These are phyloP conservation scores for Ophiosphaerella narmari DNA, from an alignment of 2,329 filamentous ascomycete genomes.

Conservation along the genomic window DNA sequence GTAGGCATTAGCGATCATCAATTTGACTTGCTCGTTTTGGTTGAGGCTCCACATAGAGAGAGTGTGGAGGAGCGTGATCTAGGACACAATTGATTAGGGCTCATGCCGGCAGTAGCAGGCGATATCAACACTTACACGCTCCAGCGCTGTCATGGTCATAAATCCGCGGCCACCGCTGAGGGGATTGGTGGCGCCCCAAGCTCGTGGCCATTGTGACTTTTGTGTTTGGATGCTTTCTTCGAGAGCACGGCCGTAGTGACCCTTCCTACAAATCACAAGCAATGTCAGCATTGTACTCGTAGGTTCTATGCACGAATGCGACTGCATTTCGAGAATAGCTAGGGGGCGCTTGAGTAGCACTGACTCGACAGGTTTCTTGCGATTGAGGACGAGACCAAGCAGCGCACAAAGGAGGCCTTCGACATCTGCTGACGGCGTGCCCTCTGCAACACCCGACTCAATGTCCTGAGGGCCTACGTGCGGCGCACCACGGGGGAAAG, in stretches of 20 bases:
- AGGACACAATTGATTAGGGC: slow-evolving; percentile 23
- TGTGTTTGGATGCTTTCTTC: slow-evolving; percentile 90
- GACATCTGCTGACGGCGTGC: slow-evolving; percentile 78
- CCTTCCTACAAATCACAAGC: slow-evolving; percentile 64
- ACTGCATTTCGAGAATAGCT: slow-evolving; percentile 16
- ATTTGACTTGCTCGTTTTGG: slow-evolving; percentile 81
- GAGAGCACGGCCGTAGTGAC: slow-evolving; percentile 88
- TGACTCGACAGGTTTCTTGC: slow-evolving; percentile 99
- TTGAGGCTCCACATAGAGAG: slow-evolving; percentile 87
- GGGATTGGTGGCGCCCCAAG: slow-evolving; percentile 84
- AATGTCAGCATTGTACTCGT: slow-evolving; percentile 36
- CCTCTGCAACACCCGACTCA: slow-evolving; percentile 80
- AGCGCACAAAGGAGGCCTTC: slow-evolving; percentile 90
- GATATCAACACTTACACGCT: slow-evolving; percentile 67
- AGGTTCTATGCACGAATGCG: slow-evolving; percentile 17
- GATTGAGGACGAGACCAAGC: slow-evolving; percentile 85
- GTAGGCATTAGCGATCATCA: slow-evolving; percentile 75
- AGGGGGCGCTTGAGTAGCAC: slow-evolving; percentile 47
- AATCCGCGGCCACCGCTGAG: slow-evolving; percentile 81
- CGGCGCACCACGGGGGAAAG: slow-evolving; percentile 82
- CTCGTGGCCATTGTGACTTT: slow-evolving; percentile 82
- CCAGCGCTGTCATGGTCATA: slow-evolving; percentile 76
- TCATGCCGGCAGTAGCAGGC: slow-evolving; percentile 4
- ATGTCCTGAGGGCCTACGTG: slow-evolving; percentile 96
- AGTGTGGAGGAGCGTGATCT: slow-evolving; percentile 83